Conservation (phyloP, 2,329 filamentous ascomycete genomes). For the Paracamarosporium sp. region DNA sequence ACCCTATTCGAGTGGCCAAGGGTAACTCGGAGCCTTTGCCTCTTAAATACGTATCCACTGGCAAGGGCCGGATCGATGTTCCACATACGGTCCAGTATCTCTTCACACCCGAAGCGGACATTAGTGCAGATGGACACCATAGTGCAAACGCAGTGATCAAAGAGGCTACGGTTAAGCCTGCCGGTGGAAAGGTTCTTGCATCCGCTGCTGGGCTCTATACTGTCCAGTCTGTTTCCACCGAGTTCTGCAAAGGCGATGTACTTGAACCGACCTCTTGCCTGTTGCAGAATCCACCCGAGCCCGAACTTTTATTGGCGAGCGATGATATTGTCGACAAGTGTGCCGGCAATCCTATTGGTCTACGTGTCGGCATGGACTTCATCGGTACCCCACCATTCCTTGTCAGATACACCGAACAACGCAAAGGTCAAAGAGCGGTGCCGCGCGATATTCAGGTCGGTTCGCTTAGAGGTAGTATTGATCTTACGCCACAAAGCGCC, state of each 20-base stretch:
- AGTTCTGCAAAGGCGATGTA: constrained; percentile 85
- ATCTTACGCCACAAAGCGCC: constrained; percentile 80
- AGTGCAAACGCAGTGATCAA: constrained; percentile 62
- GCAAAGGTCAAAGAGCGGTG: constrained; percentile 61
- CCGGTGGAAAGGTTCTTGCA: constrained; percentile 70
- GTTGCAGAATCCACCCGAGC: constrained; percentile 88
- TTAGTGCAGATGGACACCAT: constrained; percentile 75
- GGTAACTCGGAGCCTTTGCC: constrained; percentile 73
- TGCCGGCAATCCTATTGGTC: constrained; percentile 88
- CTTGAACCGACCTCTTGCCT: constrained; percentile 94
- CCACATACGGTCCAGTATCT: constrained; percentile 79
- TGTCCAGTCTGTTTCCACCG: constrained; percentile 77
- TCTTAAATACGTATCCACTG: constrained; percentile 70
- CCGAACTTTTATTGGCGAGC: constrained; percentile 73
- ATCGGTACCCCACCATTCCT: constrained; percentile 91
- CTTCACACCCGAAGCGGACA: constrained; percentile 76
- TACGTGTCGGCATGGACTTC: constrained; percentile 86
- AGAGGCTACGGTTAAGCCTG: constrained; percentile 66
- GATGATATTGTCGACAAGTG: constrained; percentile 94
- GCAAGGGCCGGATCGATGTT: constrained; percentile 64
- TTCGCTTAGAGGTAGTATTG: constrained; percentile 82
- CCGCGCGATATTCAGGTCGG: constrained; percentile 60
- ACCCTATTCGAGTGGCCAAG: constrained; percentile 82
- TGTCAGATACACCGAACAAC: constrained; percentile 77
- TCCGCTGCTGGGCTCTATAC: constrained; percentile 85